Conservation (phyloP, 331 rosid genomes). For the Prunus yedoensis region DNA sequence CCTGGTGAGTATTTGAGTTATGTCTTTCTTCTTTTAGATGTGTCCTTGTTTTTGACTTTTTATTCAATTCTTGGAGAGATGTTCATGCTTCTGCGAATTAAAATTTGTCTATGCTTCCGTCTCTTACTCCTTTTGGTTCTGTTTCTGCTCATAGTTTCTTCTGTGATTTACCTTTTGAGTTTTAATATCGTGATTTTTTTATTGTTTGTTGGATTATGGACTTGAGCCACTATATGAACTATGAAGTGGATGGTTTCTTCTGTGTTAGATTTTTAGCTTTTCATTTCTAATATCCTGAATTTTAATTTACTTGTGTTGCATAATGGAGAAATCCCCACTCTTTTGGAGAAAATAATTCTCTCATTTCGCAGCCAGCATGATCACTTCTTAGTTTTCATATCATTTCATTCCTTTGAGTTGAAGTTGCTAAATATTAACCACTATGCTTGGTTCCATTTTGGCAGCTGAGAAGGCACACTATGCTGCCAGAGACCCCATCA, state of each 20-base stretch:
- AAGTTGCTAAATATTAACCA: constrained; percentile 1
- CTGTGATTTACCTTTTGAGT: background rate
- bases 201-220: no score
- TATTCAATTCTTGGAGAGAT: constrained; percentile 6
- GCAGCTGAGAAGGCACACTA: constrained; percentile 95
- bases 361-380: background rate
- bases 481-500: constrained; percentile 85
- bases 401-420: background rate
- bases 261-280: background rate
- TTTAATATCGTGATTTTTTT: background rate
- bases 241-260: no score
- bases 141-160: background rate
- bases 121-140: background rate
- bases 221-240: background rate
- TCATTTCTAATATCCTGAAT: background rate
- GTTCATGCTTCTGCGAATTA: constrained; percentile 3
- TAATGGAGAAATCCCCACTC: background rate
- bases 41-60: background rate
- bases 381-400: background rate
- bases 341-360: background rate
- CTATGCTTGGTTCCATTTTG: constrained; percentile 26
- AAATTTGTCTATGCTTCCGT: background rate
- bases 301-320: background rate
- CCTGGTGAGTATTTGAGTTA: constrained; percentile 63
- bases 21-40: constrained; percentile 8